phyloP scores from a whole-genome alignment of 306 rosid species.

The Cucurbita argyrosperma region DNA sequence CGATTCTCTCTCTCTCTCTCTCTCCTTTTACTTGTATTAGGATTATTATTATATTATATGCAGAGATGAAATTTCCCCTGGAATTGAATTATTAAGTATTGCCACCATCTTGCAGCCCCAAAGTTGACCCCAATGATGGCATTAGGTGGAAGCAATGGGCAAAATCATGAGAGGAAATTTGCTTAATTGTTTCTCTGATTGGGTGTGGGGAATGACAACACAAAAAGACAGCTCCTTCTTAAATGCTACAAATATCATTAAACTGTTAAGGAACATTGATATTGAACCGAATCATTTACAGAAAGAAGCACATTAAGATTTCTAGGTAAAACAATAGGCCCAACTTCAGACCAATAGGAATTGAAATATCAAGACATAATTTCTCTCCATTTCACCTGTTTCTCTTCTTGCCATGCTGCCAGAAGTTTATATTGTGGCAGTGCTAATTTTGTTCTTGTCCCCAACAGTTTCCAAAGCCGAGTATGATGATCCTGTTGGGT shows the following conservation, averaged over 20 bases:
- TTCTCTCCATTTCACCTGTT: no score
- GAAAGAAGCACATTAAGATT: background rate
- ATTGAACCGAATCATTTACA: background rate
- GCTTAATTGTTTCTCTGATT: background rate
- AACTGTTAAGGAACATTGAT: background rate
- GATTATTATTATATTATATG: background rate
- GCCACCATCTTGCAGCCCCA: background rate
- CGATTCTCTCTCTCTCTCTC: background rate
- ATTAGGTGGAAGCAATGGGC: background rate
- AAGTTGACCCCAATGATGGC: background rate
- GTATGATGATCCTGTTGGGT: constrained; percentile 12
- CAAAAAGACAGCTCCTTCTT: background rate
- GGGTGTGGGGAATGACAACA: background rate
- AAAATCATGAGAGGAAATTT: background rate
- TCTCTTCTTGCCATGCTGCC: no score
- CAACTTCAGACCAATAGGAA: background rate
- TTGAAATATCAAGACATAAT: background rate
- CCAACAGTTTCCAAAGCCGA: constrained; percentile 4
- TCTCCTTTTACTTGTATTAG: background rate
- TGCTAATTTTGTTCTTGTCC: constrained; percentile 22
- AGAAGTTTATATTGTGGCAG: background rate
- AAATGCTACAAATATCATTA: background rate
- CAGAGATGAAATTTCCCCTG: background rate
- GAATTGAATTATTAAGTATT: background rate
- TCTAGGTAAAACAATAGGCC: background rate